These are phyloP conservation scores for Ecytonucleospora hepatopenaei DNA, from an alignment of 371 early-diverging fungal genomes.

Conservation along the genomic window DNA sequence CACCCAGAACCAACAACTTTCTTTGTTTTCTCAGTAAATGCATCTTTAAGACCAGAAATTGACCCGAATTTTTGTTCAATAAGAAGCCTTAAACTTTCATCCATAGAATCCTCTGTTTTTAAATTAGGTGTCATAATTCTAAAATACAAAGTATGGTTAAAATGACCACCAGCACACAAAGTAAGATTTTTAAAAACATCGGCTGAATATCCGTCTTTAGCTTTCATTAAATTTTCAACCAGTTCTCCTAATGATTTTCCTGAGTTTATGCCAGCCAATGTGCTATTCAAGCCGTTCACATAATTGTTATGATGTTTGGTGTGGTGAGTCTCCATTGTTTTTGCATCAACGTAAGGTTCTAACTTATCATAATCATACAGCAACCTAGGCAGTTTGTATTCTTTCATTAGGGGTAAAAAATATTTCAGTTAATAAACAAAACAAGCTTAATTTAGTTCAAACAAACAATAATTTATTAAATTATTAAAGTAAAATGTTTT, in stretches of 20 bases:
- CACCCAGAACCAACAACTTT: constrained; percentile 88
- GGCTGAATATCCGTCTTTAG: constrained; percentile 59
- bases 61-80: constrained; percentile 73
- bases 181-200: constrained; percentile 64
- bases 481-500: too few relatives aligned
- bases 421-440: neutral
- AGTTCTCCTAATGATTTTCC: constrained; percentile 3
- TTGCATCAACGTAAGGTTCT: constrained; percentile 57
- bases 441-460: too few relatives aligned
- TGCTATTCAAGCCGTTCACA: constrained; percentile 60
- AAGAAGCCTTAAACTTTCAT: constrained; percentile 56
- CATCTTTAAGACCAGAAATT: constrained; percentile 66
- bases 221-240: constrained; percentile 61
- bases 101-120: neutral
- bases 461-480: neutral
- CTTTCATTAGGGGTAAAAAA: neutral
- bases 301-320: constrained; percentile 79
- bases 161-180: constrained; percentile 89
- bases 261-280: constrained; percentile 13
- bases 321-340: constrained; percentile 89
- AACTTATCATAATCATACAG: constrained; percentile 42
- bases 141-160: constrained; percentile 92
- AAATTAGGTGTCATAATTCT: constrained; percentile 71
- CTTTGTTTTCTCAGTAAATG: constrained; percentile 68
- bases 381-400: constrained; percentile 30